These are phyloP conservation scores for Diaporthe batatas DNA, from an alignment of 2,329 filamentous ascomycete genomes.

Conservation along the genomic window DNA sequence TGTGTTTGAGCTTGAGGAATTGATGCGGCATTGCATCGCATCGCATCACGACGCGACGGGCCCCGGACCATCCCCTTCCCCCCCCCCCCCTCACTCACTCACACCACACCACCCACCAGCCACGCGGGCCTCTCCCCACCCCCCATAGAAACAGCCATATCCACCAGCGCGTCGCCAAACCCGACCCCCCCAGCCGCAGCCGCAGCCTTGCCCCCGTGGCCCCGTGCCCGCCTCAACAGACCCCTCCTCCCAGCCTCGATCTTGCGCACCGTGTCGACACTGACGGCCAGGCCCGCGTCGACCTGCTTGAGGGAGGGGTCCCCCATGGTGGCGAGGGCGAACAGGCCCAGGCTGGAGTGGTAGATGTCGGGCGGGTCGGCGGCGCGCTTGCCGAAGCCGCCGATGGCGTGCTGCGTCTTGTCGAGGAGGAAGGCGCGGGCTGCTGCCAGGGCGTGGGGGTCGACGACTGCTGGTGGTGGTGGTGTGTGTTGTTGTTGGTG, in stretches of 20 bases:
- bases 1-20: no score
- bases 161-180: slow-evolving; percentile 36
- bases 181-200: background rate
- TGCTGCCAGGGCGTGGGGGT: slow-evolving; percentile 69
- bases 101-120: slow-evolving; percentile 32
- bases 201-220: background rate
- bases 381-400: slow-evolving; percentile 82
- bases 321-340: slow-evolving; percentile 80
- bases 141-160: slow-evolving; percentile 31
- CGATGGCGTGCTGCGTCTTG: slow-evolving; percentile 88
- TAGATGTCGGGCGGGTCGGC: slow-evolving; percentile 82
- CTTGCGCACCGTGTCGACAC: slow-evolving; percentile 66
- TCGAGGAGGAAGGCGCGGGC: slow-evolving; percentile 85
- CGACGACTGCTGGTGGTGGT: slow-evolving; percentile 43
- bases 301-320: slow-evolving; percentile 78
- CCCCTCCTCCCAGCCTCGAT: slow-evolving; percentile 62
- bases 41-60: no score
- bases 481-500: no score
- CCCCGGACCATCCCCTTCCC: no score
- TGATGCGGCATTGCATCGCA: no score
- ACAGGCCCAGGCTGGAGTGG: slow-evolving; percentile 89
- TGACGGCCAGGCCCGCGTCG: slow-evolving; percentile 83
- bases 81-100: no score
- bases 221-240: slow-evolving; percentile 47
- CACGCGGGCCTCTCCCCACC: slow-evolving; percentile 31